These are phyloP conservation scores for Cerioporus squamosus DNA, from an alignment of 1,284 basidiomycete species.

Conservation along the genomic window DNA sequence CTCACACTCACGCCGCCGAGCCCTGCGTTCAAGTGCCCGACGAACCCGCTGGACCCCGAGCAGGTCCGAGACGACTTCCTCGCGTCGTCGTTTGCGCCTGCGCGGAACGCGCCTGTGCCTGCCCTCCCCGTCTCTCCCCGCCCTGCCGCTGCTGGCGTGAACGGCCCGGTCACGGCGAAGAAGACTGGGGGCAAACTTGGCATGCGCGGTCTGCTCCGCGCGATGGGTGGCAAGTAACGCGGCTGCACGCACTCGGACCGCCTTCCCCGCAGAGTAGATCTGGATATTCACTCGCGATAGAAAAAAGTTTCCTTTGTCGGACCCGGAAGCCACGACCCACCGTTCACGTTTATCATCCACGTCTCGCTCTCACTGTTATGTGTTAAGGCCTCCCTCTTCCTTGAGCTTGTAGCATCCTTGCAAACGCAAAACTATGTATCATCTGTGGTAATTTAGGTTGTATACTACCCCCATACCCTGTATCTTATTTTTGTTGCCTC, in stretches of 20 bases:
- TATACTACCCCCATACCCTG: conserved; percentile 1
- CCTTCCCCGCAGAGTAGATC: conserved; percentile 5
- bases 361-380: not conserved
- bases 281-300: conserved; percentile 14
- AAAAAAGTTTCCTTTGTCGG: not conserved
- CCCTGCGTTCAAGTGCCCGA: conserved; percentile 33
- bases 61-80: conserved; percentile 33
- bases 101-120: conserved; percentile 9
- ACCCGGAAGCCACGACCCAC: not conserved
- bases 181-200: conserved; percentile 14
- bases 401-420: not conserved
- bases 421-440: conserved; percentile 6
- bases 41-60: conserved; percentile 33
- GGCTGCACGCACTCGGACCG: conserved; percentile 3
- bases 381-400: not conserved
- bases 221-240: conserved; percentile 26
- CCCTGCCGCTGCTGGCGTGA: not conserved
- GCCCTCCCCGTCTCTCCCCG: conserved; percentile 8
- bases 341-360: conserved; percentile 1
- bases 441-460: conserved; percentile 1
- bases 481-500: conserved; percentile 1
- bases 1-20: conserved; percentile 33
- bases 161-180: conserved; percentile 13
- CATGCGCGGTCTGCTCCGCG: conserved; percentile 23
- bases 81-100: conserved; percentile 33